These are phyloP conservation scores for Citrus hindsii DNA, from an alignment of 345 rosid species.

Conservation along the genomic window DNA sequence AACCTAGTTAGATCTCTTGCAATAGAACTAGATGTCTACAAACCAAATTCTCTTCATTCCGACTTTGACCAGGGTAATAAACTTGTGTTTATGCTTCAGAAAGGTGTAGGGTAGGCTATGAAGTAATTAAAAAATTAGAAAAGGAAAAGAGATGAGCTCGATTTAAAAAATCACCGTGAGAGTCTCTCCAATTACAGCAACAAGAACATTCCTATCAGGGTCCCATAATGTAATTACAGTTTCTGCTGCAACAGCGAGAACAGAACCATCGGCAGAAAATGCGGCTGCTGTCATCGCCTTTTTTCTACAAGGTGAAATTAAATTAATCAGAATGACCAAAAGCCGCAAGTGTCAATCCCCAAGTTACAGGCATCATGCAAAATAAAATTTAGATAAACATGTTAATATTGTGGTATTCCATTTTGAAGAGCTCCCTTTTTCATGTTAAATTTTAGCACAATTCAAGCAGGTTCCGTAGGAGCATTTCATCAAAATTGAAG, in stretches of 20 bases:
- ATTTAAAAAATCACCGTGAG: slow-evolving; percentile 39
- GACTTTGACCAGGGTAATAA: not conserved
- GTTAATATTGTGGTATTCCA: not conserved
- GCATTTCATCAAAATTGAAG: not conserved
- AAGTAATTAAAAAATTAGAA: not conserved
- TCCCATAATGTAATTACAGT: slow-evolving; percentile 89
- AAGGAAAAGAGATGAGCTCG: not conserved
- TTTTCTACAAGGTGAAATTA: slow-evolving; percentile 46
- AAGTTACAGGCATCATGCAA: not conserved
- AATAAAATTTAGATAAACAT: not conserved
- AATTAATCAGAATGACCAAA: slow-evolving; percentile 7
- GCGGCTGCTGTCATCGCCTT: slow-evolving; percentile 91
- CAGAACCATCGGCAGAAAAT: slow-evolving; percentile 93
- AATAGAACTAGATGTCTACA: not conserved
- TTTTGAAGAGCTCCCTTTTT: not conserved
- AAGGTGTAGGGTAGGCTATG: not conserved
- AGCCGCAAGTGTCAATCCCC: not conserved
- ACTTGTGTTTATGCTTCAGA: not conserved
- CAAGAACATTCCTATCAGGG: slow-evolving; percentile 69
- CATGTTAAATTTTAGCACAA: not conserved
- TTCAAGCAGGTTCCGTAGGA: not conserved
- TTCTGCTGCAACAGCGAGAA: slow-evolving; percentile 95
- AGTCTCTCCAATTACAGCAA: slow-evolving; percentile 76
- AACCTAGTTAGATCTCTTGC: not conserved
- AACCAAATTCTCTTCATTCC: not conserved